Base-by-base conservation (phyloP, 2,329 filamentous ascomycete genomes). In the Neocatenulostroma microsporum region DNA sequence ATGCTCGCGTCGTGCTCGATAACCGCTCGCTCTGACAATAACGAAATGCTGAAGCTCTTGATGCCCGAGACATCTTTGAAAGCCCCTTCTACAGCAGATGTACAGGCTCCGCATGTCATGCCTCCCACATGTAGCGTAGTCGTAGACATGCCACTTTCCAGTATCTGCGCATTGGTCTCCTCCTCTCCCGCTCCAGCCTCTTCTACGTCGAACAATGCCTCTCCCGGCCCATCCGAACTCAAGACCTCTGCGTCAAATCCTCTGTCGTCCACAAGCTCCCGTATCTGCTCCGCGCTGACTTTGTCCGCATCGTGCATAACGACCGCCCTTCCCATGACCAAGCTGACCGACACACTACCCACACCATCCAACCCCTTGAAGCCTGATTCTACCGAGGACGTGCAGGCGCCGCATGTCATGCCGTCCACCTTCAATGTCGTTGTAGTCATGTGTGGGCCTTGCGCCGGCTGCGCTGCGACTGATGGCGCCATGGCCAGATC, bases 261-360 rank as follows among this genome's bases (percentile, higher is more conserved):
- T 48, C 86, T 73, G 59, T 94, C 87, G 53, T 95, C 86, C 47
- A 95, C 89, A 27, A 84, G 84, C 43, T 94, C 85, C 57, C 76
- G 76, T 39, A 96, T 76, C 48, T 80, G 66, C 23, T 87, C 81
- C 41, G 86, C 77, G 10, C 84, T 68, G 37, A 96, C 76, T 43
- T 73, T 73, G 35, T 74, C 66, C 2, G 85, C 81, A 61, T 98
- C 82, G 65, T 98, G 91, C 61, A 86, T 81, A 25, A 96, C 71
- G 26, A 96, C 88, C 12, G 89, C 91, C 42, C 89, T 80, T 63
- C 94, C 88, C 84, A 96, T 94, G 46, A 94, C 85, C 53, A 98
- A 68, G 62, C 86, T 94, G 52, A 98, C 83, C 2, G 87, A 93
- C 28, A 96, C 86, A 50, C 74, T 87, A 42, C 84, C 84, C 4